Base-by-base conservation (phyloP, 225 moss, liverwort and hornwort species). In the Thuidium tamariscinum region DNA sequence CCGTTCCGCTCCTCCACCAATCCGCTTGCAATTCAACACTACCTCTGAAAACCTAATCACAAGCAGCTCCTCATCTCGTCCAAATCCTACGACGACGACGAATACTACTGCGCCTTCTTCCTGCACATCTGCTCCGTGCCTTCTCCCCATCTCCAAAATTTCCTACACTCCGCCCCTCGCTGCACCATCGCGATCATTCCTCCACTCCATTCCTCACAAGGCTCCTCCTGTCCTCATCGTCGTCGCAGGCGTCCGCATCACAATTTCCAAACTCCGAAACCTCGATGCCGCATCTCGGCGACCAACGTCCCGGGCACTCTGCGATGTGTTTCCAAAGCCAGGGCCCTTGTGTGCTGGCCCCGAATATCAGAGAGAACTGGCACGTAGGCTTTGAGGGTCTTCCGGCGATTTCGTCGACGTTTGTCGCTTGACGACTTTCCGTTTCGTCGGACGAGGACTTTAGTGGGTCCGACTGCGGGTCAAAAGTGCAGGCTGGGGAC, bases 131-230 rank as follows among this genome's bases (percentile, higher is more conserved):
- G 77, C 52, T 26, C 79, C 87, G 82, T 82, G 79, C 23, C 83
- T 83, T 83, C 86, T 80, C 76, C 70, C 91, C 91, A 91, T 91
- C 86, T 61, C 85, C 88, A 66, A 74, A 69, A 69, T 49, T 83
- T 86, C 87, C 89, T 88, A 91, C 88, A 83, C 64, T 70, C 61
- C 10, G 3, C 13, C 76, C 70, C 39, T 84, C 68, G 80, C 84
- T 77, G 42, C 73, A 89, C 89, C 89, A 89, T 87, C 87, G 59
- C 81, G 77, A 81, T 59, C 70, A 76, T 65, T 80, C 81, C 57
- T 63, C 80, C 69, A 34, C 84, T 63, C 89, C 91, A 91, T 91
- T 36, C 49, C 73, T 91, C 86, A 88, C 80, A 46, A 6, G 13
- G 36, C 36, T 36, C 36, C 62, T 39, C 11, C 41, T 49, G 26